A percentile compares a stretch with the other conserved stretches of the same genome.
Evolutionary conservation across 176 grass and related monocot genomes (phyloP).

Genomic region (Avena eriantha): DNA sequence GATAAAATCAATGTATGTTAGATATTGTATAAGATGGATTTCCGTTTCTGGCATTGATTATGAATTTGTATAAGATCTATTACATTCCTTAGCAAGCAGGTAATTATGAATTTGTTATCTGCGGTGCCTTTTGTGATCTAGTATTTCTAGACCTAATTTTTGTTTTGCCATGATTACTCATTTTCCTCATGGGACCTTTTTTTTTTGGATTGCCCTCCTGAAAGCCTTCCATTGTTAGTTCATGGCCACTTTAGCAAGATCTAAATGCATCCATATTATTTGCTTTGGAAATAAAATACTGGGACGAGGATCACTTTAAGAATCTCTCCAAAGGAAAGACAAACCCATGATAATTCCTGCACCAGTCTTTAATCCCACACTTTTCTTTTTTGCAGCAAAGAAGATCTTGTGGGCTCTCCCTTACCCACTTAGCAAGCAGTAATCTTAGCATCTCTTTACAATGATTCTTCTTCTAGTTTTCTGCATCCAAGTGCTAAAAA

Average conservation of each 20-base stretch:
- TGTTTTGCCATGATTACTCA: constrained; percentile 35
- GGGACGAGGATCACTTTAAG: constrained; percentile 41
- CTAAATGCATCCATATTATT: constrained; percentile 35
- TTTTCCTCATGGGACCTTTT: constrained; percentile 32
- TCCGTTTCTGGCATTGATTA: constrained; percentile 11
- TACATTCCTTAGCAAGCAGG: constrained; percentile 51
- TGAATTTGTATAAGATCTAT: not conserved
- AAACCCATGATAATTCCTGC: constrained; percentile 44
- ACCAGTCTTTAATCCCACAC: constrained; percentile 43
- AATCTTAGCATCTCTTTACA: constrained; percentile 44
- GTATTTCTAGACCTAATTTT: constrained; percentile 41
- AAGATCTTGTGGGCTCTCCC: constrained; percentile 55
- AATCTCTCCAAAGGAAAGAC: constrained; percentile 58
- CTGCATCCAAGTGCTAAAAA: constrained; percentile 30
- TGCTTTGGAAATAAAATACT: constrained; percentile 56
- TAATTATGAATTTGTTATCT: constrained; percentile 24
- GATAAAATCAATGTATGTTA: constrained; percentile 34
- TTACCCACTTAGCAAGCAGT: constrained; percentile 48
- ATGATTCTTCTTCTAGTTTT: constrained; percentile 29
- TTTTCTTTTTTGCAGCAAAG: constrained; percentile 50
- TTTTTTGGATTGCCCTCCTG: constrained; percentile 36
- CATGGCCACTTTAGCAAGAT: constrained; percentile 29
- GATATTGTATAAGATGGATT: constrained; percentile 29
- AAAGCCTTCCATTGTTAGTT: constrained; percentile 22
- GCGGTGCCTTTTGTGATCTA: constrained; percentile 31